These are phyloP conservation scores for Rugosomyces carneus DNA, from an alignment of 1,284 basidiomycete genomes.

Conservation along the genomic window DNA sequence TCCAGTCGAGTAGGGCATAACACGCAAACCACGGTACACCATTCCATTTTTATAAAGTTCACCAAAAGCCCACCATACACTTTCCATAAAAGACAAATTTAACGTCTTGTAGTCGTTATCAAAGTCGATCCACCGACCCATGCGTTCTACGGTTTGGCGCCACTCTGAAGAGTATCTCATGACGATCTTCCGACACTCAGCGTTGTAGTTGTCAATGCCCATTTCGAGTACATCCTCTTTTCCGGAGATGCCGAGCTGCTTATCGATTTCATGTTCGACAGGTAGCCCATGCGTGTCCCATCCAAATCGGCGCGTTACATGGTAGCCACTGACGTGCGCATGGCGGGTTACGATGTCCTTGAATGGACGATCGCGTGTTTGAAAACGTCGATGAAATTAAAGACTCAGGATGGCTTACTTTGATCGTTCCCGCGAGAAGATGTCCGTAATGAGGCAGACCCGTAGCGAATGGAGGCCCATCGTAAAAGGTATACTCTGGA, in stretches of 20 bases:
- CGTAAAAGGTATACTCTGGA: slow-evolving; percentile 93
- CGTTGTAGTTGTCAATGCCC: slow-evolving; percentile 98
- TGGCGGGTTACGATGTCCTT: slow-evolving; percentile 96
- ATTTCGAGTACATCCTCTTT: slow-evolving; percentile 93
- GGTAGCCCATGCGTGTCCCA: slow-evolving; percentile 99
- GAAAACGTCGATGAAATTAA: neutral
- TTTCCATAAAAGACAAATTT: slow-evolving; percentile 94
- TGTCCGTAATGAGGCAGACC: slow-evolving; percentile 97
- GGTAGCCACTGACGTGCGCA: slow-evolving; percentile 89
- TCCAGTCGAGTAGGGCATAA: slow-evolving; percentile 99
- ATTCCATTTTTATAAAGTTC: slow-evolving; percentile 90
- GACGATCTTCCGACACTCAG: slow-evolving; percentile 93
- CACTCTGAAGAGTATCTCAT: slow-evolving; percentile 97
- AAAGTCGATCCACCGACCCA: slow-evolving; percentile 99
- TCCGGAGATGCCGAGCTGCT: slow-evolving; percentile 88
- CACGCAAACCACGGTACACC: slow-evolving; percentile 90
- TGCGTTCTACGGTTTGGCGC: slow-evolving; percentile 92
- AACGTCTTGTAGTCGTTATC: slow-evolving; percentile 99
- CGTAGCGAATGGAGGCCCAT: slow-evolving; percentile 97
- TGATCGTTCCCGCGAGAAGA: slow-evolving; percentile 89
- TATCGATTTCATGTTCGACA: slow-evolving; percentile 99
- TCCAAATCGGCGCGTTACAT: slow-evolving; percentile 94
- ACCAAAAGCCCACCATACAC: slow-evolving; percentile 99
- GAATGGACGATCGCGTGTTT: slow-evolving; percentile 2
- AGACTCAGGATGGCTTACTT: slow-evolving; percentile 48